Conservation (phyloP, 2,329 filamentous ascomycete genomes). For the Lecanosticta acicola region DNA sequence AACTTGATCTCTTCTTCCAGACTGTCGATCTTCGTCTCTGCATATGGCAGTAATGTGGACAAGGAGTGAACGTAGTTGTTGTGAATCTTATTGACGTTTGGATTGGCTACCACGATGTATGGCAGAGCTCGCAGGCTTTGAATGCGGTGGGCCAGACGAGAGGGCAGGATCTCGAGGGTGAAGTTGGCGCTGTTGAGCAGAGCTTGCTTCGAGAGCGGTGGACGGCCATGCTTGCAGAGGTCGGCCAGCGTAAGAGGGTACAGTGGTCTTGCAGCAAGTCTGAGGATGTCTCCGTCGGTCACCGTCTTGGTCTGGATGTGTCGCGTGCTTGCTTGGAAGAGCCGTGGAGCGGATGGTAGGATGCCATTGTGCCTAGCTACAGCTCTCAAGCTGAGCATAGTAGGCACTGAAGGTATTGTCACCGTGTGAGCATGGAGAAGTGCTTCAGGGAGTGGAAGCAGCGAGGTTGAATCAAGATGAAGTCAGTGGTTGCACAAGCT, state of each 20-base stretch:
- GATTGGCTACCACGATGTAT: constrained; percentile 97
- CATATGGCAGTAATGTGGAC: constrained; percentile 81
- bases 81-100: constrained; percentile 89
- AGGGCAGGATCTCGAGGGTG: constrained; percentile 83
- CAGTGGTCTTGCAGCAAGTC: constrained; percentile 69
- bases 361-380: constrained; percentile 22
- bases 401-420: constrained; percentile 9
- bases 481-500: too few relatives aligned
- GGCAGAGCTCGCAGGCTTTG: constrained; percentile 88
- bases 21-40: constrained; percentile 64
- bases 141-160: constrained; percentile 88
- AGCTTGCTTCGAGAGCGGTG: constrained; percentile 72
- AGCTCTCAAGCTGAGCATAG: constrained; percentile 28
- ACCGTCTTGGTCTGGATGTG: constrained; percentile 39
- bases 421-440: constrained; percentile 13
- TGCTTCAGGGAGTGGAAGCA: neutral
- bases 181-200: constrained; percentile 92
- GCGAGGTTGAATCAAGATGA: neutral
- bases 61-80: constrained; percentile 93
- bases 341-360: neutral
- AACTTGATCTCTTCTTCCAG: constrained; percentile 86
- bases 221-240: constrained; percentile 81
- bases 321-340: constrained; percentile 16
- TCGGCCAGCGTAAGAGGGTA: constrained; percentile 81
- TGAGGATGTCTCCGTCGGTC: constrained; percentile 69